Base-by-base conservation (phyloP, 805 yeast genomes). In the Lipomyces sp. region DNA sequence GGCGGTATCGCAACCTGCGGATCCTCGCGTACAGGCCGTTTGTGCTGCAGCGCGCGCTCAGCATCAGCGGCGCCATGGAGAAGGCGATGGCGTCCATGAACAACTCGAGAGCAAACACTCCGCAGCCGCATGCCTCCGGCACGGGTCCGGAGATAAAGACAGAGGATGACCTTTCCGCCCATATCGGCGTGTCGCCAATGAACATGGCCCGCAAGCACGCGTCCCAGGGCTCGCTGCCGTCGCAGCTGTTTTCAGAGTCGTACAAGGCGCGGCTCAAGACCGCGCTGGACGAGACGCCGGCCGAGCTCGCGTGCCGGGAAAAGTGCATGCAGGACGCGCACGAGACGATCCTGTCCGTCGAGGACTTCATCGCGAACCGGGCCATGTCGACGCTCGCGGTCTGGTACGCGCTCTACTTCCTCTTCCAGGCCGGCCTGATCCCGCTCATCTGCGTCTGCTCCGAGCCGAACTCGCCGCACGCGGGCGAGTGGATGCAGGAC, bases 401-500 rank as follows among this genome's bases (percentile, higher is more conserved):
- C 24, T 82, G 86, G 86, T 78, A 81, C 65, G 78, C 83, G 3
- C 77, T 81, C 0, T 82, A 79, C 61, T 82, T 79, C 63, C 57
- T 80, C 13, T 80, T 81, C 66, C 85, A 82, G 63, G 84, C 86
- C 1, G 75, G 78, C 3, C 65, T 82, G 49, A 77, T 82, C 43
- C 81, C 83, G 7, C 72, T 80, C 31, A 75, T 78, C 8, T 77
- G 80, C 57, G 62, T 76, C 16, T 74, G 79, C 52, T 72, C 80
- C 8, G 81, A 79, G 47, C 76, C 80, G 4, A 60, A 61, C 4
- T 74, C 79, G 13, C 70, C 73, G 43, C 73, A 74, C 58, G 70
- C 78, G 1, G 46, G 45, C 2, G 64, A 64, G 13, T 78, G 82
- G 82, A 56, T 67, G 54, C 63, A 65, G 11, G 77, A 74, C 59